Conservation (phyloP, 2,329 filamentous ascomycete genomes). For the Neophaeococcomyces aloes region DNA sequence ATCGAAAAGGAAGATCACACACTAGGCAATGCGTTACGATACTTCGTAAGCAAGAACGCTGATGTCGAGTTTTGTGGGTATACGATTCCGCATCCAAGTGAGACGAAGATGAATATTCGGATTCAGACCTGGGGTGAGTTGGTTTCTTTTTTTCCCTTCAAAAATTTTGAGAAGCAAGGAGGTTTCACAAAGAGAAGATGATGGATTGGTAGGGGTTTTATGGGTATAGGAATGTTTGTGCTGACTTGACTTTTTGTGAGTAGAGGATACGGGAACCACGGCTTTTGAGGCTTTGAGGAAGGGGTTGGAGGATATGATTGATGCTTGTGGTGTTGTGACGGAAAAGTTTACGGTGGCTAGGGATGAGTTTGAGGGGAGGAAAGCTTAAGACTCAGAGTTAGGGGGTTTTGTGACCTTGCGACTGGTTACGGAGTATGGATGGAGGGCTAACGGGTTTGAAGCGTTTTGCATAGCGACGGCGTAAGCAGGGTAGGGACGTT, state of each 20-base stretch:
- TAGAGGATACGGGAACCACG: conserved; percentile 40
- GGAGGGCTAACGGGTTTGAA: background rate
- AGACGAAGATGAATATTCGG: conserved; percentile 90
- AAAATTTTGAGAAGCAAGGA: too few relatives aligned
- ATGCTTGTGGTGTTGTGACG: conserved; percentile 85
- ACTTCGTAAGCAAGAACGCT: conserved; percentile 97
- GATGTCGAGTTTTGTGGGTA: conserved; percentile 98
- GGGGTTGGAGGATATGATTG: conserved; percentile 76
- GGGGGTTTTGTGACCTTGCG: too few relatives aligned
- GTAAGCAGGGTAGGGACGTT: background rate
- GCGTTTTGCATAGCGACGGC: conserved; percentile 5
- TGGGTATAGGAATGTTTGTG: too few relatives aligned
- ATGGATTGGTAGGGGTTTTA: too few relatives aligned
- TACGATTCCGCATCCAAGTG: conserved; percentile 91
- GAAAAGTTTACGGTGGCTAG: conserved; percentile 70
- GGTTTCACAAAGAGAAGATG: too few relatives aligned
- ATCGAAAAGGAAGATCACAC: conserved; percentile 93
- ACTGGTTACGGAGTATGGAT: too few relatives aligned
- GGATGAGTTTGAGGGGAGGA: conserved; percentile 45
- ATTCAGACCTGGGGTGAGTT: conserved; percentile 88
- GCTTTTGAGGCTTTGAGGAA: conserved; percentile 83
- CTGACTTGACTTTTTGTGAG: conserved; percentile 8
- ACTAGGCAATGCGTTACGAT: conserved; percentile 83
- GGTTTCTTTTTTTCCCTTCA: too few relatives aligned
- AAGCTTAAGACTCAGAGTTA: too few relatives aligned